Percentiles rank a stretch among this genome's conserved stretches.
phyloP scores from a whole-genome alignment of 805 yeast species.

The Candida koratica region DNA sequence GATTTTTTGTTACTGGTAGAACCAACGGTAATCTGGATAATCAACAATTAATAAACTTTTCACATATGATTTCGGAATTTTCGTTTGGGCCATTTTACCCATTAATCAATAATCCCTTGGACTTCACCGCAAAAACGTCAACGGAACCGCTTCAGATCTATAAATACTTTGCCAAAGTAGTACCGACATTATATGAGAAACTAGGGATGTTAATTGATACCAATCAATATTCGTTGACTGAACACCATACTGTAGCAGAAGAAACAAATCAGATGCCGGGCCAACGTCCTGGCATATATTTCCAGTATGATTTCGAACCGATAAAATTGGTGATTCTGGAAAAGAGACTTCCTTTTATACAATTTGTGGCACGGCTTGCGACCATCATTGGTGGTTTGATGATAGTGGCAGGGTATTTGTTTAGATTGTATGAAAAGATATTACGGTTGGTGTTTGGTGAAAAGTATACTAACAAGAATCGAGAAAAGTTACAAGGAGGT shows the following conservation, averaged over 20 bases:
- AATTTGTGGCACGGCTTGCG: slow-evolving; percentile 71
- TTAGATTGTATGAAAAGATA: slow-evolving; percentile 53
- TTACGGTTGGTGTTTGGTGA: slow-evolving; percentile 55
- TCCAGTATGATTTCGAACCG: slow-evolving; percentile 87
- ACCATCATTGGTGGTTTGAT: slow-evolving; percentile 82
- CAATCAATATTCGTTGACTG: slow-evolving; percentile 76
- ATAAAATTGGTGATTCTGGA: slow-evolving; percentile 68
- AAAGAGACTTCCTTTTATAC: slow-evolving; percentile 67
- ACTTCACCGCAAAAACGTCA: slow-evolving; percentile 60
- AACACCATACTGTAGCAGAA: slow-evolving; percentile 32
- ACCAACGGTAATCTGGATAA: slow-evolving; percentile 62
- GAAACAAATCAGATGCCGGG: slow-evolving; percentile 18
- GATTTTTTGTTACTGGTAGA: slow-evolving; percentile 75
- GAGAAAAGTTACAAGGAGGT: slow-evolving; percentile 42
- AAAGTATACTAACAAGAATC: slow-evolving; percentile 46
- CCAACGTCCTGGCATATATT: slow-evolving; percentile 71
- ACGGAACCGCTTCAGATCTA: slow-evolving; percentile 46
- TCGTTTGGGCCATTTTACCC: slow-evolving; percentile 93
- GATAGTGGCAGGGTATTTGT: slow-evolving; percentile 64
- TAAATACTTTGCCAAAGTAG: slow-evolving; percentile 70
- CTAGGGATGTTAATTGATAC: slow-evolving; percentile 74
- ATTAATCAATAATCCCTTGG: slow-evolving; percentile 81
- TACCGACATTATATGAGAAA: slow-evolving; percentile 73
- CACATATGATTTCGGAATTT: slow-evolving; percentile 81
- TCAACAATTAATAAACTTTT: slow-evolving; percentile 58